Evolutionary conservation across 345 rosid genomes (phyloP).

Genomic region (Trapa bicornis): DNA sequence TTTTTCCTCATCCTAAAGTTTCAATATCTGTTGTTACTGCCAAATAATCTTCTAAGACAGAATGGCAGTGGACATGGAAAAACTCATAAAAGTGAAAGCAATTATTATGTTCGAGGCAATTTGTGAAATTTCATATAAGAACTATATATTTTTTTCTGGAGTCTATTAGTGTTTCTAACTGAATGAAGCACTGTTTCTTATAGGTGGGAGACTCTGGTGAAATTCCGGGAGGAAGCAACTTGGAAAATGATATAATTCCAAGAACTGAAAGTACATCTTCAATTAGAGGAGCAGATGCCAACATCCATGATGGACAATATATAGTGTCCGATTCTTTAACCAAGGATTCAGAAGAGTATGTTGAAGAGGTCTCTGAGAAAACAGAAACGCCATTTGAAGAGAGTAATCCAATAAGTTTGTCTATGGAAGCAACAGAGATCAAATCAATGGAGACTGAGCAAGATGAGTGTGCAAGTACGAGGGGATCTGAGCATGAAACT

Average conservation of each 20-base stretch:
- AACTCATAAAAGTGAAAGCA: constrained; percentile 1
- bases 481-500: no score
- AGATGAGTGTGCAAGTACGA: no score
- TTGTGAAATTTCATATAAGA: neutral
- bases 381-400: neutral
- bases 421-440: no score
- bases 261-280: no score
- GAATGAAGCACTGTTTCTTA: no score
- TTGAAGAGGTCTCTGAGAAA: neutral
- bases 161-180: no score
- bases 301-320: neutral
- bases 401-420: neutral
- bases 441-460: no score
- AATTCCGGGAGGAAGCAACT: no score
- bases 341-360: neutral
- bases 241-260: no score
- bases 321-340: neutral
- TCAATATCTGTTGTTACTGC: neutral
- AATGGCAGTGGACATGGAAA: neutral
- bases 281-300: neutral
- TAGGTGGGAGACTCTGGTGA: no score
- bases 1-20: neutral
- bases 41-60: neutral
- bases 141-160: no score
- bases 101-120: neutral